Base-by-base conservation (phyloP, 768 basidiomycete genomes). In the Termitomyces sp. region DNA sequence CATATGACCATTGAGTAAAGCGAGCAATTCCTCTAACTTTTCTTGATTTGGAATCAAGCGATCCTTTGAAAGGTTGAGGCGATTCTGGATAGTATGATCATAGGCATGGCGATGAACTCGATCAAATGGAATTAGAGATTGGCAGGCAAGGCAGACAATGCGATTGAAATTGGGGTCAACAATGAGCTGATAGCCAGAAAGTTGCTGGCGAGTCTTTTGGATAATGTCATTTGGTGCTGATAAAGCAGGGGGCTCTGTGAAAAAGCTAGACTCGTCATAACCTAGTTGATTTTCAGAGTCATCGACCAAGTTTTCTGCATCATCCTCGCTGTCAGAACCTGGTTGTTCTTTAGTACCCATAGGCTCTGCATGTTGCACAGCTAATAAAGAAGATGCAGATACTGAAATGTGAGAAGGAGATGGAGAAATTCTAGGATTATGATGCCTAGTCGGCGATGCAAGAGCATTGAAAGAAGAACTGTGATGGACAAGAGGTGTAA, bases 391-490 rank as follows among this genome's bases (percentile, higher is more conserved):
- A 27, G 27, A 27, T 27, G 27, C 27, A 27, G 27, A 27, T 3
- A 27, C 27, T 27, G 27, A 4, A 27, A 27, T 4, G 4, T 3
- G 27, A 27, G 27, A 27, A 3, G 27, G 27, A 27, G 27, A 27
- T 27, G 2, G 27, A 27, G 27, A 27, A 27, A 27, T 27, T 3
- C 2, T 4, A 27, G 27, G 4, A 3, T 27, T 27, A 4, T 4
- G 2, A 4, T 4, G 1, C 4, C 4, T 27, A 4, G 27, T n/a
- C n/a, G n/a, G n/a, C n/a, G n/a, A n/a, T n/a, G 4, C 2, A 4
- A 4, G 27, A 4, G 4, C 4, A 27, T n/a, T 27, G 4, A 4
- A 27, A 27, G 27, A 4, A 27, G 27, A 27, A 27, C 27, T 4
- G 4, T 27, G 4, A 27, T 27, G 27, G 2, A 2, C 27, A 27